Conservation (phyloP, 768 basidiomycete species). For the Termitomyces sp. region DNA sequence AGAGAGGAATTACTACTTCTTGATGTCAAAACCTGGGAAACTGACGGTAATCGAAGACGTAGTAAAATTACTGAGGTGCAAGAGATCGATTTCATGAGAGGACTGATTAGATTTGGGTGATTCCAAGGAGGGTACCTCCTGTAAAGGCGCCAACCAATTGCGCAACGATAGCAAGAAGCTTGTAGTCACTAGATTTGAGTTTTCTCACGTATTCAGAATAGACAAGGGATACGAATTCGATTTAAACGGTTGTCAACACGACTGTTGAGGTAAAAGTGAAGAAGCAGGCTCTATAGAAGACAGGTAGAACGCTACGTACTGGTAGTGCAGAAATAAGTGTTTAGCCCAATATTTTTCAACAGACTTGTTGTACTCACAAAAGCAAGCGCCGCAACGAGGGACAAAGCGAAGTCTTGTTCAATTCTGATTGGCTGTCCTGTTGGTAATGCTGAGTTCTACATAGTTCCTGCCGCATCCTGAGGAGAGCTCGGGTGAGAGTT, state of each 20-base stretch:
- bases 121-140: slow-evolving; percentile 46
- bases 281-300: background rate
- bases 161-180: too few species aligned
- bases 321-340: slow-evolving; percentile 74
- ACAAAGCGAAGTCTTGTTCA: slow-evolving; percentile 55
- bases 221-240: slow-evolving; percentile 73
- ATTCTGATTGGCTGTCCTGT: slow-evolving; percentile 56
- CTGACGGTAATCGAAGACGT: too few species aligned
- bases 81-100: too few species aligned
- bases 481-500: slow-evolving; percentile 66
- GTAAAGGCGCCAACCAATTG: too few species aligned
- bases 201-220: slow-evolving; percentile 52
- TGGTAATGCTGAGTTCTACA: slow-evolving; percentile 61
- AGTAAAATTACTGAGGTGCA: too few species aligned
- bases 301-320: slow-evolving; percentile 36
- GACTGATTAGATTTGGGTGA: too few species aligned
- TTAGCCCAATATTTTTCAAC: slow-evolving; percentile 81
- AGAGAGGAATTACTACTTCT: too few species aligned
- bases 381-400: slow-evolving; percentile 66
- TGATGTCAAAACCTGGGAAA: too few species aligned
- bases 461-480: slow-evolving; percentile 64
- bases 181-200: slow-evolving; percentile 23
- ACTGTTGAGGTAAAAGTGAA: slow-evolving; percentile 34
- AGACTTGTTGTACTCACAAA: slow-evolving; percentile 73
- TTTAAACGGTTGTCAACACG: slow-evolving; percentile 78